Base-by-base conservation (phyloP, 176 grass and related monocot genomes). In the Cenchrus fungigraminus region DNA sequence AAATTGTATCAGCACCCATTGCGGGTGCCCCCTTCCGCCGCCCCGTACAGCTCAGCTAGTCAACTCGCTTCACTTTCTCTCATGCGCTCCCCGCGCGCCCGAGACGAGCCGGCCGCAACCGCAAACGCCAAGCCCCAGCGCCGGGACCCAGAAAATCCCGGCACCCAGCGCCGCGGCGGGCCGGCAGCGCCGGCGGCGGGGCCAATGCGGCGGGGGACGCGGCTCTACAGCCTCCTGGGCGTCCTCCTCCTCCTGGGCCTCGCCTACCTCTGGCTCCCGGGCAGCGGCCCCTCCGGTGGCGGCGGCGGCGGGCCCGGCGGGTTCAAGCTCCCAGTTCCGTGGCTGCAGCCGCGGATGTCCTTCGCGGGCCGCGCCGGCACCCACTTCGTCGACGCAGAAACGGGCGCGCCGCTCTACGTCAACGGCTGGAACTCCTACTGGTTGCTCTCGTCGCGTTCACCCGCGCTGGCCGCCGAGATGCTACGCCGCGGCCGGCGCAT, bases 351-450 rank as follows among this genome's bases (percentile, higher is more conserved):
- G 62, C 69, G 75, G 83, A 92, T 98, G 84, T 79, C 89, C 8
- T 95, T 98, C 87, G 75, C 76, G 47, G 85, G 68, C 51, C 87
- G 92, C 71, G 82, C 78, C 58, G 89, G 86, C 40, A 93, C 95
- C 61, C 80, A 73, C 43, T 98, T 98, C 85, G 80, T 92, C 17
- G 91, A 98, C 89, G 64, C 81, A 58, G 28, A 4, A 14, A 89
- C 84, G 57, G 85, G 91, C 13, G 63, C 66, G n/a, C 91, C 92
- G 19, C 61, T 98, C 32, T 98, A 98, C 63, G 12, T 95, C 76
- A 98, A 98, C 77, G 95, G 91, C 29, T 98, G 95, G 95, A 98
- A 98, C 91, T 98, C 95, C 47, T 95, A 98, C 89, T 98, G 95
- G 95, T 67, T 98, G 40, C 83, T 95, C 42, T 91, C 89, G 19